A percentile compares a stretch with the other conserved stretches of the same genome.
phyloP scores from a whole-genome alignment of 2,329 filamentous ascomycete genomes.

The Catunica adiposa region DNA sequence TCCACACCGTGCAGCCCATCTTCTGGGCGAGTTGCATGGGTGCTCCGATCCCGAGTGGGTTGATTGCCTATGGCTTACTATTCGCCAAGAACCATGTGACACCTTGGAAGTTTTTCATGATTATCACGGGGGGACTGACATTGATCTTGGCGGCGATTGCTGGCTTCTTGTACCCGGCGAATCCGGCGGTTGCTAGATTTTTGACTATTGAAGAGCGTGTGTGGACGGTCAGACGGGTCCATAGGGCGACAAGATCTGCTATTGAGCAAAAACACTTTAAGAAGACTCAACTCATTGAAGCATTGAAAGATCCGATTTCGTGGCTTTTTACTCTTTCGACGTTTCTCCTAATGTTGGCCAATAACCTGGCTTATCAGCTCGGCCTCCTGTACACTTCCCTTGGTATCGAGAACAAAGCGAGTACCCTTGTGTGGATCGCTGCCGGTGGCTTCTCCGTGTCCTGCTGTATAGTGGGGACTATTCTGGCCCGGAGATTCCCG shows the following conservation, averaged over 20 bases:
- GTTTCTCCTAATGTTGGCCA: slow-evolving; percentile 22
- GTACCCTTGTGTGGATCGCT: slow-evolving; percentile 22
- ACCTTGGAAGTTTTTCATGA: slow-evolving; percentile 40
- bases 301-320: slow-evolving; percentile 20
- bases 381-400: slow-evolving; percentile 23
- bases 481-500: slow-evolving; percentile 15
- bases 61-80: slow-evolving; percentile 17
- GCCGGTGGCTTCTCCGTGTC: neutral
- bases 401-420: slow-evolving; percentile 23
- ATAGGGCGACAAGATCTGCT: slow-evolving; percentile 1
- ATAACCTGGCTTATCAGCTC: slow-evolving; percentile 27
- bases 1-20: slow-evolving; percentile 18
- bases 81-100: slow-evolving; percentile 21
- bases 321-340: slow-evolving; percentile 21
- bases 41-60: slow-evolving; percentile 18
- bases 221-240: slow-evolving; percentile 20
- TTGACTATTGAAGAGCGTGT: slow-evolving; percentile 18
- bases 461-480: slow-evolving; percentile 14
- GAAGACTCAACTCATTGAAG: slow-evolving; percentile 19
- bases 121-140: slow-evolving; percentile 41
- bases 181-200: slow-evolving; percentile 18
- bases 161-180: slow-evolving; percentile 42
- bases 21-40: slow-evolving; percentile 19
- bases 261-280: slow-evolving; percentile 26
- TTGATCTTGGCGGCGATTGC: slow-evolving; percentile 34